These are phyloP conservation scores for Nitzschia palea DNA, from an alignment of 108 stramenopile genomes.

Conservation along the genomic window DNA sequence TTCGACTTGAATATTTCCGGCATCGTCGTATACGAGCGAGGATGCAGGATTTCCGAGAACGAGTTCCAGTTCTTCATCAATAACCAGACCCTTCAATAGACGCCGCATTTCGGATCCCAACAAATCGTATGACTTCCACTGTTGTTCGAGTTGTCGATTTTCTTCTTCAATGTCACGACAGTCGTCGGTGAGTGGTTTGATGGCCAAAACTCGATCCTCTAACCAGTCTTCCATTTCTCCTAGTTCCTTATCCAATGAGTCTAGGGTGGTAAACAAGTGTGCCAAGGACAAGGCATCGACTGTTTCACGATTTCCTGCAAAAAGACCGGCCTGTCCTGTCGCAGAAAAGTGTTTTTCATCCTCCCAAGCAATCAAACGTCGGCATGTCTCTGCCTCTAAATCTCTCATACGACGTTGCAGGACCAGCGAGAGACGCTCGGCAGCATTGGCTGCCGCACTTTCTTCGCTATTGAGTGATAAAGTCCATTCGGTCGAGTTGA, in stretches of 20 bases:
- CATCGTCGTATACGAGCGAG: slow-evolving; percentile 65
- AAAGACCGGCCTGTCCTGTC: slow-evolving; percentile 29
- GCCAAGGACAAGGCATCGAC: slow-evolving; percentile 76
- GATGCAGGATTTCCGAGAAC: slow-evolving; percentile 79
- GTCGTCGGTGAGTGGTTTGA: slow-evolving; percentile 90
- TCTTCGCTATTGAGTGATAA: slow-evolving; percentile 51
- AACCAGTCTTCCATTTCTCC: slow-evolving; percentile 85
- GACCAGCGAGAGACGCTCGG: slow-evolving; percentile 62
- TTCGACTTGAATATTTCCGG: slow-evolving; percentile 71
- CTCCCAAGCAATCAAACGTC: slow-evolving; percentile 89
- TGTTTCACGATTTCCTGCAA: slow-evolving; percentile 40
- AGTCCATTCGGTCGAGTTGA: slow-evolving; percentile 73
- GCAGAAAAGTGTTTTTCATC: slow-evolving; percentile 83
- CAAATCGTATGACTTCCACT: slow-evolving; percentile 84
- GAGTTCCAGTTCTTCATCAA: slow-evolving; percentile 56
- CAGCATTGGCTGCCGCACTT: slow-evolving; percentile 61
- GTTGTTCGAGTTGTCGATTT: slow-evolving; percentile 88
- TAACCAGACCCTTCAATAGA: slow-evolving; percentile 66
- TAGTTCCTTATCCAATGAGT: slow-evolving; percentile 77
- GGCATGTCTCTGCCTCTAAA: slow-evolving; percentile 86
- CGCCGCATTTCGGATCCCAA: slow-evolving; percentile 72
- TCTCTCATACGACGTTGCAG: slow-evolving; percentile 84
- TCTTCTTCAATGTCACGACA: slow-evolving; percentile 88
- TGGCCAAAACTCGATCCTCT: slow-evolving; percentile 72
- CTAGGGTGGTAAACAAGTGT: slow-evolving; percentile 71